Evolutionary conservation across 2,329 filamentous ascomycete species (phyloP).

Genomic region (Blastomyces emzantsi): DNA sequence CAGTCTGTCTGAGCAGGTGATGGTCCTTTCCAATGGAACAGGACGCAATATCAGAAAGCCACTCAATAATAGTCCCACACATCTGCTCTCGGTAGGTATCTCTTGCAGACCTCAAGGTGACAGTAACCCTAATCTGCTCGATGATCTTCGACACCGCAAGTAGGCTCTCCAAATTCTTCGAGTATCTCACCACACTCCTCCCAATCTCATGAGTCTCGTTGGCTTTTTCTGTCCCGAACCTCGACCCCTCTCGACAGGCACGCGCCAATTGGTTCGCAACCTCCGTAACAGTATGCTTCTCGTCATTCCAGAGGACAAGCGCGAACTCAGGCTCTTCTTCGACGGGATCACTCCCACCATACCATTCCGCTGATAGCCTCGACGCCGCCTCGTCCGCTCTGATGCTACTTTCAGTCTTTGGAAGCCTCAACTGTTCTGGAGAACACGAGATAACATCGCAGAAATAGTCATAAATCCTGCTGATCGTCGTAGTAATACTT

Average conservation of each 20-base stretch:
- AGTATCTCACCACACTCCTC: slow-evolving; percentile 72
- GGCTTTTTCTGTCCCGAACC: slow-evolving; percentile 64
- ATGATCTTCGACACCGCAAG: slow-evolving; percentile 74
- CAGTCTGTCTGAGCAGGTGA: slow-evolving; percentile 64
- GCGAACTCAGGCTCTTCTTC: slow-evolving; percentile 67
- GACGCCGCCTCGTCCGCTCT: slow-evolving; percentile 71
- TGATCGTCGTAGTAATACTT: slow-evolving; percentile 76
- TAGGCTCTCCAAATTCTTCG: slow-evolving; percentile 60
- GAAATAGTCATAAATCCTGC: slow-evolving; percentile 81
- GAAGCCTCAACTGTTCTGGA: slow-evolving; percentile 81
- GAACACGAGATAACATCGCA: slow-evolving; percentile 98
- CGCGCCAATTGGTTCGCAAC: slow-evolving; percentile 83
- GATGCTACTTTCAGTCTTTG: slow-evolving; percentile 76
- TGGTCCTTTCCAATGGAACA: slow-evolving; percentile 76
- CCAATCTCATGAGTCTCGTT: slow-evolving; percentile 85
- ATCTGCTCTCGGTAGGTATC: slow-evolving; percentile 98
- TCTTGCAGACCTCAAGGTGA: slow-evolving; percentile 84
- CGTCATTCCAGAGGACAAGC: slow-evolving; percentile 91
- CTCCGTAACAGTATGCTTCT: slow-evolving; percentile 93
- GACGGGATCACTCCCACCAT: slow-evolving; percentile 51
- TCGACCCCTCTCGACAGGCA: slow-evolving; percentile 65
- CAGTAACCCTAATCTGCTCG: slow-evolving; percentile 91
- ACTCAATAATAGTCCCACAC: slow-evolving; percentile 96
- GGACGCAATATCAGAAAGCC: slow-evolving; percentile 86
- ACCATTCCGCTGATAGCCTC: slow-evolving; percentile 66